Evolutionary conservation across 2,329 filamentous ascomycete species (phyloP), one percentile per base, ranked within the genome.

Genomic region (Colletotrichum kahawae): DNA sequence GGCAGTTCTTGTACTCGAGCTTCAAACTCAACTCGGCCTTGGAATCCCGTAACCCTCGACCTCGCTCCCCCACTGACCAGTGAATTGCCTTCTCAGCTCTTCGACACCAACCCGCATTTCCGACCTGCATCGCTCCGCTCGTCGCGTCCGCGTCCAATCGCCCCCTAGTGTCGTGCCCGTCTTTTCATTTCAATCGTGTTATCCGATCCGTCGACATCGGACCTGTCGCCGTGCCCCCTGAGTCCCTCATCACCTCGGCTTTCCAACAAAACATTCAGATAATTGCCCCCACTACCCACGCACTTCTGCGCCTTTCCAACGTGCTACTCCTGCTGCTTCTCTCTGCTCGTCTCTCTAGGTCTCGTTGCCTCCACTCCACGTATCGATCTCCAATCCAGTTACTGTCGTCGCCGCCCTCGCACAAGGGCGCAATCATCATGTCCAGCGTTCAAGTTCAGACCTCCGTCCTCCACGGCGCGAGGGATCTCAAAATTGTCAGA

Each of bases 401-500:
- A 65, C 24, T 29, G 13, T 31, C 33, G 60, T 36, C 33, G 13
- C 21, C 48, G 29, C 27, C 18, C n/a, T 38, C 33, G 21, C 36
- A 48, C 67, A 64, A 63, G 36, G 63, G 43, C n/a, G 18, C 54
- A 60, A n/a, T 48, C 38, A 59, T n/a, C 57, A 76, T 76, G 74
- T 43, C 70, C 16, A 64, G 64, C 65, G 60, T 66, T 27, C 70
- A 75, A 71, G 85, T 89, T 33, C 85, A 84, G 77, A 88, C 89
- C 21, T 91, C 90, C 21, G 88, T 91, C 70, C 86, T 91, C n/a
- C 85, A 90, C 77, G 89, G 87, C 18, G 85, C 85, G 63, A 86
- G 84, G 77, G 88, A 90, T 56, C 84, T 91, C 66, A 85, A 87
- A 54, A 79, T 90, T 6, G 89, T 90, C 82, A 81, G 85, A 34